Evolutionary conservation across 306 rosid species (phyloP), one percentile per base, ranked within the genome.

Genomic region (Carpinus viminea): DNA sequence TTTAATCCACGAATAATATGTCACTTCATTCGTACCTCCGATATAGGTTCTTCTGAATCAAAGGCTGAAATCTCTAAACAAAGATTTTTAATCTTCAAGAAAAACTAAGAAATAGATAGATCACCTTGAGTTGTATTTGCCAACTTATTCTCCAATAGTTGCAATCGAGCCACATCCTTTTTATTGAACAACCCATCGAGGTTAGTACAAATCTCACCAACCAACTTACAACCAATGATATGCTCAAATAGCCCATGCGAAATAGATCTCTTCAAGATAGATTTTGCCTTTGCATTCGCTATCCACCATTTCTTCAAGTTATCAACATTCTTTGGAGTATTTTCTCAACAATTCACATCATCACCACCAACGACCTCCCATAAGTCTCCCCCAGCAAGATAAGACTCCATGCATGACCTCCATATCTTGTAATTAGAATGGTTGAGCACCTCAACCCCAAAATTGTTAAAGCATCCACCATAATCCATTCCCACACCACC

Each of bases 281-380:
- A 74, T 24, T 74, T 24, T 0, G 45, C 68, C 7, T 74, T 74
- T 20, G 41, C 43, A 57, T 74, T 74, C 4, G n/a, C 0, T 0
- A 4, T 57, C 0, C 9, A 5, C 68, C 68, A 74, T 8, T 34
- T 56, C 78, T 59, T 74, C 20, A 21, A 56, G 0, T 9, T 38
- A 6, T 74, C 24, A 38, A 0, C 4, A 2, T 21, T 24, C 20
- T 21, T 8, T 0, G 0, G 55, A 53, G 16, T 15, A 4, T 20
- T 10, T 2, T 12, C 5, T 0, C 21, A 59, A 26, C 5, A 3
- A 5, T 2, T 6, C 1, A 11, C 24, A 9, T 45, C 11, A 7
- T 1, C 53, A 20, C 60, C 81, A 43, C 48, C 81, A 53, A 69
- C 8, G n/a, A n/a, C n/a, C n/a, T n/a, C n/a, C n/a, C n/a, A n/a